phyloP scores from a whole-genome alignment of 1,284 basidiomycete species.

The Puccinia brachypodii region DNA sequence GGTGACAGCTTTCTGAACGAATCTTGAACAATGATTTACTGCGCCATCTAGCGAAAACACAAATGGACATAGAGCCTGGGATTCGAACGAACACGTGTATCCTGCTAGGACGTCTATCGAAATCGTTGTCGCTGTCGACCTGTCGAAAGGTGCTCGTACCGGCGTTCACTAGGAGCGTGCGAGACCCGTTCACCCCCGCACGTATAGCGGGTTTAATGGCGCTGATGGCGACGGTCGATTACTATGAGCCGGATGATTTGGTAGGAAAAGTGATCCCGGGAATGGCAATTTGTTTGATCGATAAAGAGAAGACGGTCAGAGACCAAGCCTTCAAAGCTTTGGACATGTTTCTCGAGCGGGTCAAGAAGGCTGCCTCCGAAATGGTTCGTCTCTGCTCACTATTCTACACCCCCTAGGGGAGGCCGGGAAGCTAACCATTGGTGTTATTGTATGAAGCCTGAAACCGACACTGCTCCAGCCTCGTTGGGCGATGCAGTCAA shows the following conservation, averaged over 20 bases:
- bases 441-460: slow-evolving; percentile 17
- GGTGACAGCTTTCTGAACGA: slow-evolving; percentile 67
- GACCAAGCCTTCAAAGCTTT: slow-evolving; percentile 88
- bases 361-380: slow-evolving; percentile 41
- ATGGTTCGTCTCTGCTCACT: slow-evolving; percentile 27
- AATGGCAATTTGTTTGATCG: slow-evolving; percentile 74
- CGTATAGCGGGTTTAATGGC: slow-evolving; percentile 94
- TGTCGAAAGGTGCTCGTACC: slow-evolving; percentile 93
- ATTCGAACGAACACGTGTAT: slow-evolving; percentile 98
- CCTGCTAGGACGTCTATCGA: slow-evolving; percentile 85
- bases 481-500: slow-evolving; percentile 19
- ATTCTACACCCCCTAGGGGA: not conserved
- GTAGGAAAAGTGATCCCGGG: slow-evolving; percentile 83
- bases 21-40: slow-evolving; percentile 96
- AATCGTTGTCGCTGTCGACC: slow-evolving; percentile 78
- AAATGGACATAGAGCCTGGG: slow-evolving; percentile 85
- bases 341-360: slow-evolving; percentile 46
- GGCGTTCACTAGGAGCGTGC: slow-evolving; percentile 85
- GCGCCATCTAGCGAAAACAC: slow-evolving; percentile 85
- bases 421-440: not conserved
- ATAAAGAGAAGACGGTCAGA: slow-evolving; percentile 87
- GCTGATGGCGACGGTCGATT: slow-evolving; percentile 89
- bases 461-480: slow-evolving; percentile 11
- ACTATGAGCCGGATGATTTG: slow-evolving; percentile 83
- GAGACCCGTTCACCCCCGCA: slow-evolving; percentile 88